Conservation (phyloP, 2,329 filamentous ascomycete genomes). For the Madurella mycetomatis region DNA sequence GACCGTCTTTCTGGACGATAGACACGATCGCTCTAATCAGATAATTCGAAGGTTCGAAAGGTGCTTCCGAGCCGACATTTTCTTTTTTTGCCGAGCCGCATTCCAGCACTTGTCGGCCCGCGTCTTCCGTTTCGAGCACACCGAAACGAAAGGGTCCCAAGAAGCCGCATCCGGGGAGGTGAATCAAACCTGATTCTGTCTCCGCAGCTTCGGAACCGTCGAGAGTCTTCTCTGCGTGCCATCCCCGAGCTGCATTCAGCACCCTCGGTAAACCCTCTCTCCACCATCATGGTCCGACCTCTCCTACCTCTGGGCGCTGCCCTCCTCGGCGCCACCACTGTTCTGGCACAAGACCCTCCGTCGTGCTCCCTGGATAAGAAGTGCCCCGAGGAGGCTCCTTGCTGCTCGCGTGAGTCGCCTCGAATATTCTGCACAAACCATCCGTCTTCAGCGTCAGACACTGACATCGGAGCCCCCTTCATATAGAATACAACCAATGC, state of each 20-base stretch:
- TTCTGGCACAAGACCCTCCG: constrained; percentile 33
- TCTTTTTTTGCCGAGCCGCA: constrained; percentile 2
- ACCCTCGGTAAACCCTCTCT: background rate
- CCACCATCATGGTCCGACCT: constrained; percentile 24
- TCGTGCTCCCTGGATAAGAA: constrained; percentile 49
- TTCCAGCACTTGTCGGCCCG: constrained; percentile 8
- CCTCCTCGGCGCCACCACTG: constrained; percentile 37
- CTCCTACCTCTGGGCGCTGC: constrained; percentile 35
- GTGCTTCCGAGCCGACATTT: no score
- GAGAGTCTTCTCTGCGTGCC: background rate
- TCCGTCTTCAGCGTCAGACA: background rate
- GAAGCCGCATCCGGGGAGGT: constrained; percentile 17
- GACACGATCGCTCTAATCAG: no score
- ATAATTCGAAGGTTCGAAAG: no score
- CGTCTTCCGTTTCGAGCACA: background rate
- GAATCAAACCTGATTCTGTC: constrained; percentile 18
- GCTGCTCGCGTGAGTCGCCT: constrained; percentile 68
- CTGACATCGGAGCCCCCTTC: constrained; percentile 15
- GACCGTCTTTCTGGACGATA: no score
- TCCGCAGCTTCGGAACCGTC: constrained; percentile 8
- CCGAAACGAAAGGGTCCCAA: constrained; percentile 11
- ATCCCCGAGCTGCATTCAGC: background rate
- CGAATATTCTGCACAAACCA: background rate
- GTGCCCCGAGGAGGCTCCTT: constrained; percentile 69
- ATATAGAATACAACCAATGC: constrained; percentile 81